Evolutionary conservation across 2,329 filamentous ascomycete genomes (phyloP), one percentile per base, ranked within the genome.

Genomic region (Diaporthe sp.): DNA sequence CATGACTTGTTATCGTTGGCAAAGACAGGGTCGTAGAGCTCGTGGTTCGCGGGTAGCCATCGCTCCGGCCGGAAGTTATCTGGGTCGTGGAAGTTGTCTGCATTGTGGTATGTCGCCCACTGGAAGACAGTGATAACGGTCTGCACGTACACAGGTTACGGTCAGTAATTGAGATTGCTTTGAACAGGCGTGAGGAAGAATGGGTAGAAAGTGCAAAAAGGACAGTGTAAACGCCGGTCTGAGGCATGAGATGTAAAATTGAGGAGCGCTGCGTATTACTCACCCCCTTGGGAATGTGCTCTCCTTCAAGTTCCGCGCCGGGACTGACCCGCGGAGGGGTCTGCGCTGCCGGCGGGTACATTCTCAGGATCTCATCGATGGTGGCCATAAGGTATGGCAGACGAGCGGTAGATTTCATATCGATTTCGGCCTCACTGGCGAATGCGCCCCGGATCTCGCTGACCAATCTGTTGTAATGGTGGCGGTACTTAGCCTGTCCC

Each of bases 321-420:
- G 71, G 64, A 7, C 64, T 69, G 4, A 75, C 25, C 15, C 71
- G 38, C 19, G 71, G 57, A 22, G 74, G 57, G 25, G 38, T 58
- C 47, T 74, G 74, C n/a, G 71, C 71, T 12, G 61, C 61, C 9
- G 77, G 71, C 1, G 70, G 73, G 68, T 33, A 74, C 28, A 74
- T 58, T 61, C 95, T 94, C 81, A 98, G 91, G 0, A 94, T 93
- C 84, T 98, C 95, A 82, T 93, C 92, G 84, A 97, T 93, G 38
- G 96, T 92, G 78, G 88, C 88, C 78, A 92, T 88, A 4, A 97
- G 88, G 81, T 97, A 97, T 1, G 91, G 90, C 30, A 97, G 87
- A 74, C 68, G 38, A 10, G 73, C 67, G n/a, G 58, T 66, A 4
- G 68, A 22, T 35, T 52, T 72, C 73, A 74, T 74, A 19, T 57